These are phyloP conservation scores for Creolimax fragrantissima DNA, from an alignment of 78 protist species.

Conservation along the genomic window DNA sequence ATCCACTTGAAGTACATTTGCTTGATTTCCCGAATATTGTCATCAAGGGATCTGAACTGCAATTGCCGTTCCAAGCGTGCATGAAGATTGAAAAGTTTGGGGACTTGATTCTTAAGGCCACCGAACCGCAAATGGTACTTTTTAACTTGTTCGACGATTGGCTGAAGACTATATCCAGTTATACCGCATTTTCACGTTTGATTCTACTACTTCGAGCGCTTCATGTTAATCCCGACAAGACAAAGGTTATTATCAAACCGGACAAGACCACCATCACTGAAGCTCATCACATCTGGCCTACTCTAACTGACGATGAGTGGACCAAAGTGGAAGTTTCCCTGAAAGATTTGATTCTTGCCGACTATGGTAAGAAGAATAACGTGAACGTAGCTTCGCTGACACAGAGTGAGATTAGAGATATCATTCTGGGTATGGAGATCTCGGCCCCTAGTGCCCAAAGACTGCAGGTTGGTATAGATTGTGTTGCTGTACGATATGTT, in stretches of 20 bases:
- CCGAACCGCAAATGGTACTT: conserved; percentile 94
- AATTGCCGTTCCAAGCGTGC: conserved; percentile 95
- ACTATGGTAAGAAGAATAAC: conserved; percentile 96
- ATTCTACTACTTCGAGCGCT: conserved; percentile 94
- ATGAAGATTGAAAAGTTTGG: conserved; percentile 95
- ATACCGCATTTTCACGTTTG: conserved; percentile 96
- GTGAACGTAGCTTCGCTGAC: conserved; percentile 94
- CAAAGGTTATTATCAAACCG: conserved; percentile 89
- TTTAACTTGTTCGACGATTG: conserved; percentile 99
- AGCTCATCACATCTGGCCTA: conserved; percentile 98
- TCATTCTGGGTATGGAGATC: conserved; percentile 99
- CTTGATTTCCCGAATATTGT: conserved; percentile 96
- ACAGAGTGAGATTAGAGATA: conserved; percentile 96
- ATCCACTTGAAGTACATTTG: conserved; percentile 96
- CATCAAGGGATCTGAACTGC: conserved; percentile 96
- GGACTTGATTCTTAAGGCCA: conserved; percentile 94
- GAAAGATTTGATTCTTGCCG: conserved; percentile 95
- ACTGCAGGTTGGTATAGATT: conserved; percentile 42
- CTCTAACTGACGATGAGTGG: conserved; percentile 97
- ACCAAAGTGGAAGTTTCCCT: conserved; percentile 83
- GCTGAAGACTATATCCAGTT: conserved; percentile 80
- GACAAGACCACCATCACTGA: conserved; percentile 75
- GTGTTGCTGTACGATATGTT: background rate
- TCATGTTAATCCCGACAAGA: conserved; percentile 83
- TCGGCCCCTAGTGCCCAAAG: conserved; percentile 96